Evolutionary conservation across 108 stramenopile species (phyloP), one percentile per base, ranked within the genome.

Genomic region (Stephanodiscus triporus): DNA sequence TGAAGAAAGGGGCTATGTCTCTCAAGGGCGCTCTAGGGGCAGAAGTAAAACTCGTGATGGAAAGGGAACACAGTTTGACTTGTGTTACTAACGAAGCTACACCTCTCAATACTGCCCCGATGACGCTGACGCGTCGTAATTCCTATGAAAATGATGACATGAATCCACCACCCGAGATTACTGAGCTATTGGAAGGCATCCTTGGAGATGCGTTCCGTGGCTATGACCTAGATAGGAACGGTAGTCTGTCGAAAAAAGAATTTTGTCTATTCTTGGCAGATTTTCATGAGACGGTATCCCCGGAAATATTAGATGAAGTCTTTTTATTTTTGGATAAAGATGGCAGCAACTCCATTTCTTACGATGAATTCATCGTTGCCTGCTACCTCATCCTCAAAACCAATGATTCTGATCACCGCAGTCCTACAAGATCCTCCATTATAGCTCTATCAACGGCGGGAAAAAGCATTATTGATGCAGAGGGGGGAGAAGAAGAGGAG

Each of bases 301-400:
- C 84, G 23, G 58, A 70, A 2, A 72, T 88, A 40, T 66, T 92
- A 34, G 60, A 85, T 17, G 57, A 74, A 11, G 64, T 97, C 36
- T 82, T 94, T 40, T 42, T 36, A 10, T 67, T 84, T 34, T 88
- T 91, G 47, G 97, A 97, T 68, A 73, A 60, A 0, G 89, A 98
- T 66, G 60, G 73, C 4, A 80, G 73, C 48, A 93, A 91, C 14
- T 60, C 55, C 47, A 90, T 98, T 62, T 82, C 85, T 17, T 91
- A 87, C 58, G 86, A 93, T 38, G 98, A 98, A 82, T 98, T 98
- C 72, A 91, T 98, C 22, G 65, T 68, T 20, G 87, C 94, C 45
- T 92, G 92, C 37, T 91, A 92, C 43, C 64, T 80, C 60, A 83
- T 95, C 58, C 89, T 97, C 50, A 68, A 9, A 40, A 9, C 40